These are phyloP conservation scores for Scheffersomyces quercinus DNA, from an alignment of 1,139 yeast species.

Conservation along the genomic window DNA sequence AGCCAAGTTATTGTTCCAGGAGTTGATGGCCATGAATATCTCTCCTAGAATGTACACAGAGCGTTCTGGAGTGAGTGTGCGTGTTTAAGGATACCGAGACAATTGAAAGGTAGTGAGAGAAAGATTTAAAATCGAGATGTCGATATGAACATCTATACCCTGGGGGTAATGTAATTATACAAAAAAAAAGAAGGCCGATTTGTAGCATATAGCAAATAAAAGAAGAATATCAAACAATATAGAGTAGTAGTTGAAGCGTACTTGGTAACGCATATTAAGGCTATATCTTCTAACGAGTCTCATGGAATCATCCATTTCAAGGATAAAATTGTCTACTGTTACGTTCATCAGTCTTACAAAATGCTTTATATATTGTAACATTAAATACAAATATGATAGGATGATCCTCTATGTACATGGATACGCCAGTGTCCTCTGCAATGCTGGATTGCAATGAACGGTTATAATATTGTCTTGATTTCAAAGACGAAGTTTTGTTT, in stretches of 20 bases:
- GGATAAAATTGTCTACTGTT: too few relatives aligned
- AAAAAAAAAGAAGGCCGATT: conserved; percentile 3
- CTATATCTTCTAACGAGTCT: too few relatives aligned
- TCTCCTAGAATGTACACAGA: conserved; percentile 84
- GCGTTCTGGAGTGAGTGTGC: conserved; percentile 44
- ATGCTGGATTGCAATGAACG: too few relatives aligned
- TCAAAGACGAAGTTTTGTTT: too few relatives aligned
- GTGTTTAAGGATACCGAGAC: conserved; percentile 25
- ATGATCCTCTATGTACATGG: too few relatives aligned
- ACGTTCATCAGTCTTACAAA: neutral
- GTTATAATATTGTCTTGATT: too few relatives aligned
- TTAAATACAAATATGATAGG: neutral
- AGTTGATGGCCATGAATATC: conserved; percentile 98
- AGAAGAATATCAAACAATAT: neutral
- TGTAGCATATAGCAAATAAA: conserved; percentile 3
- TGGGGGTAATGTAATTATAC: conserved; percentile 6
- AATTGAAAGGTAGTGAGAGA: conserved; percentile 4
- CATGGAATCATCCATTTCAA: too few relatives aligned
- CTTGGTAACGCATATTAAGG: too few relatives aligned
- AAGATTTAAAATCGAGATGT: neutral
- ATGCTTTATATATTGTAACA: conserved; percentile 1
- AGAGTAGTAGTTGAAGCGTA: neutral
- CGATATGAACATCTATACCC: conserved; percentile 4
- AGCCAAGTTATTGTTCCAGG: conserved; percentile 94
- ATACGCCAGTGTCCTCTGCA: too few relatives aligned